Conservation (phyloP, 176 grass and related monocot genomes). For the Aegilops longissima region DNA sequence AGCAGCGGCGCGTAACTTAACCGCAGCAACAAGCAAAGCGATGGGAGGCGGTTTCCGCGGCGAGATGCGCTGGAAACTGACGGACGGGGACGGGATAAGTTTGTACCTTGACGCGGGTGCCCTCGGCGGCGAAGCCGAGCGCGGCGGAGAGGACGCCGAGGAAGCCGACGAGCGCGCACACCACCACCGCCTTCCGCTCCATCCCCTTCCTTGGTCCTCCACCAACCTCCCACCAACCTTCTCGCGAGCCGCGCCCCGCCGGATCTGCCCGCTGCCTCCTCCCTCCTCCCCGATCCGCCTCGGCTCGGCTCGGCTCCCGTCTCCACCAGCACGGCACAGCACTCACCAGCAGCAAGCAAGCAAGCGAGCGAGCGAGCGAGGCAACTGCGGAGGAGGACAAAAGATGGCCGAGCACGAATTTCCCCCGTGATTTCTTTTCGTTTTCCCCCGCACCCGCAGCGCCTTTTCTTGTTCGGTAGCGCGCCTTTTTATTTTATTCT, state of each 20-base stretch:
- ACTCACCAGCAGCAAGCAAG: background rate
- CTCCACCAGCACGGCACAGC: background rate
- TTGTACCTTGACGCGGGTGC: conserved; percentile 79
- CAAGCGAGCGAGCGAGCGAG: no score
- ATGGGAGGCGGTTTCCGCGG: background rate
- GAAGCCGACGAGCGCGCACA: conserved; percentile 67
- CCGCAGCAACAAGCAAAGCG: background rate
- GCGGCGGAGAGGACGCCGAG: conserved; percentile 85
- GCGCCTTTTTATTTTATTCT: background rate
- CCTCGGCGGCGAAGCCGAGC: conserved; percentile 93
- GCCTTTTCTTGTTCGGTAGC: background rate
- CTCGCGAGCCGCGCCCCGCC: background rate
- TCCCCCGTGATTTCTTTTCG: background rate
- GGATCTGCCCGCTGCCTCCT: background rate
- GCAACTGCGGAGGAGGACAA: background rate
- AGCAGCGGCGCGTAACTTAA: background rate
- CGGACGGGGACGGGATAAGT: no score
- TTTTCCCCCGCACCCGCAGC: no score
- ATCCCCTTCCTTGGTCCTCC: background rate
- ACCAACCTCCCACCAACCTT: no score
- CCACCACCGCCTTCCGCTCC: conserved; percentile 73
- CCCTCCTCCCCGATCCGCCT: background rate
- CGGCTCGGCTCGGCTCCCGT: background rate
- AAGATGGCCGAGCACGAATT: background rate
- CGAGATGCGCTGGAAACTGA: background rate